Base-by-base conservation (phyloP, 129 eudicot species). In the Apium graveolens region DNA sequence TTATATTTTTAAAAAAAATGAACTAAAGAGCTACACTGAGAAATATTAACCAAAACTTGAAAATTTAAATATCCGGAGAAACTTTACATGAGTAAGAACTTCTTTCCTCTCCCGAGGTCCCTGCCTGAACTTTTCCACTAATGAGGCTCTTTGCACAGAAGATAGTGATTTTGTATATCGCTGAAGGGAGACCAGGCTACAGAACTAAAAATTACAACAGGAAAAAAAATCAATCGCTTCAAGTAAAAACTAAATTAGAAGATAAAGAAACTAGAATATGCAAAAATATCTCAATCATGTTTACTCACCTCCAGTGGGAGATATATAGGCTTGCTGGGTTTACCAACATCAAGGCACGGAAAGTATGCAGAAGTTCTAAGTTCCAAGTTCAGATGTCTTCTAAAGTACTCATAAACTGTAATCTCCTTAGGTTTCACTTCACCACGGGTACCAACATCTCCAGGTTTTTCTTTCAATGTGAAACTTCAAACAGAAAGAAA, bases 341-440 rank as follows among this genome's bases (percentile, higher is more conserved):
- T 95, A 55, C 98, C 98, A 77, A 95, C 98, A 85, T 91, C 92
- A 83, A 95, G 88, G 86, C 97, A 95, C 34, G 98, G 97, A 81
- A 88, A 83, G 87, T 86, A 92, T 8, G 87, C 90, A 68, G 98
- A 91, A 73, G 41, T 76, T 44, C 83, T 79, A 65, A 91, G 87
- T 74, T 88, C 94, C 48, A 91, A 73, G 43, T 87, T 85, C 49
- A 87, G 92, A 75, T 86, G 87, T 76, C 90, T 88, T 44, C 85
- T 85, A 78, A 95, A 95, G 82, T 95, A 95, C 32, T 90, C 94
- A 75, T 81, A 81, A 44, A 91, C 97, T 46, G 98, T 88, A 75
- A n/a, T 87, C 81, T 95, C 91, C 63, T 69, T 37, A 44, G 91
- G 72, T 81, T 88, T 86, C 74, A 70, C 84, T 69, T 84, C 89